Evolutionary conservation across 164 flowering plant genomes (phyloP).

Genomic region (Chimonanthus salicifolius): DNA sequence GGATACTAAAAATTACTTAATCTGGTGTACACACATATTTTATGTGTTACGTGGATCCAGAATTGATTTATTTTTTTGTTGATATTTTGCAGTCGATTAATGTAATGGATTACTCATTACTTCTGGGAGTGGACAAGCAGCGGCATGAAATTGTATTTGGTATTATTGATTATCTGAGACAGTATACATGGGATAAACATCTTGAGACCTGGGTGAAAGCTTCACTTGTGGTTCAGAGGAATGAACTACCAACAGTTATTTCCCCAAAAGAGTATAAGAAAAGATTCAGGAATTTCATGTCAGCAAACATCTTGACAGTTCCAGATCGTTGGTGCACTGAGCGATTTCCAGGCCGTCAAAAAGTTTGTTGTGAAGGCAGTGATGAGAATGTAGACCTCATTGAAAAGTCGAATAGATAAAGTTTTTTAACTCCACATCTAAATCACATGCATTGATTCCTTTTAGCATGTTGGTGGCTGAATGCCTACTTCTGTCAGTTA

Average conservation of each 20-base stretch:
- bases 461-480: not conserved
- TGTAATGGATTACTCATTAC: conserved; percentile 96
- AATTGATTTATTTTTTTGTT: not conserved
- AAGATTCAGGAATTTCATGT: conserved; percentile 88
- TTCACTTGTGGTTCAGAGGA: conserved; percentile 74
- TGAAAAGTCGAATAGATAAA: conserved; percentile 12
- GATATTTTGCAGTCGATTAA: conserved; percentile 61
- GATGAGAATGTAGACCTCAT: conserved; percentile 13
- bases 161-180: conserved; percentile 91
- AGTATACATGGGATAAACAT: conserved; percentile 96
- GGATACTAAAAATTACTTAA: no score
- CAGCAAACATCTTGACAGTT: conserved; percentile 54
- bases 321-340: conserved; percentile 68
- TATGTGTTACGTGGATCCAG: not conserved
- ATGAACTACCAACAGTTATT: conserved; percentile 68
- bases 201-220: conserved; percentile 90
- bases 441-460: not conserved
- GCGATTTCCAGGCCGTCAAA: conserved; percentile 30
- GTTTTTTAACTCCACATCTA: not conserved
- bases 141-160: conserved; percentile 75
- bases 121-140: conserved; percentile 76
- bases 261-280: conserved; percentile 87
- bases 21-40: no score
- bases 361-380: conserved; percentile 23
- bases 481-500: not conserved